Conservation (phyloP, 768 basidiomycete species). For the Kwoniella heveanensis region DNA sequence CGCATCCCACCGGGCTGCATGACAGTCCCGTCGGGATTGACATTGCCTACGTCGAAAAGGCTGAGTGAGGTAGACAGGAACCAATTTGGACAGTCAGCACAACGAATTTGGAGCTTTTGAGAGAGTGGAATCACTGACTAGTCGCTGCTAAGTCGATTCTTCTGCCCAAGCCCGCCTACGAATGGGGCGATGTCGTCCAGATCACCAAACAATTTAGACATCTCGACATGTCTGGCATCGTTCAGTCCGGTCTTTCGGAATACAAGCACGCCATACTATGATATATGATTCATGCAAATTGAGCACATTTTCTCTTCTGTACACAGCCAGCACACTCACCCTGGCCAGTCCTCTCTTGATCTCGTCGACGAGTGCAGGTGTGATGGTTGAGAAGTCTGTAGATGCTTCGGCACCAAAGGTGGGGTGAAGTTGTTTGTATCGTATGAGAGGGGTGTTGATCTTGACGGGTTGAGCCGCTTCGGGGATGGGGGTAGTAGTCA, state of each 20-base stretch:
- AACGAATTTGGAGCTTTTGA: neutral
- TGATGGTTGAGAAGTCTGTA: slow-evolving; percentile 22
- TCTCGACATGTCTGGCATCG: slow-evolving; percentile 29
- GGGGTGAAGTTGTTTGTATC: slow-evolving; percentile 14
- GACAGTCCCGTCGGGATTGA: slow-evolving; percentile 29
- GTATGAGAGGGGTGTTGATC: slow-evolving; percentile 1
- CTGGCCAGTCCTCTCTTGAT: slow-evolving; percentile 39
- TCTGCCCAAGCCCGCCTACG: slow-evolving; percentile 25
- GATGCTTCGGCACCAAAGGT: slow-evolving; percentile 29
- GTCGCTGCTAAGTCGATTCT: slow-evolving; percentile 27
- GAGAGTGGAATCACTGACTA: slow-evolving; percentile 12
- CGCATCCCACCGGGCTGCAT: slow-evolving; percentile 20
- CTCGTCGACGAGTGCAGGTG: slow-evolving; percentile 30
- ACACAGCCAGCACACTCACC: slow-evolving; percentile 8
- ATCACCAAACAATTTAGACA: slow-evolving; percentile 30
- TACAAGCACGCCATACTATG: slow-evolving; percentile 27
- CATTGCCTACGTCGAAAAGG: slow-evolving; percentile 32
- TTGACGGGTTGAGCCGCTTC: slow-evolving; percentile 2
- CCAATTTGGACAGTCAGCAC: neutral
- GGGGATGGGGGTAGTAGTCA: slow-evolving; percentile 5
- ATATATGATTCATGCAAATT: neutral
- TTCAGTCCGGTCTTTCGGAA: slow-evolving; percentile 27
- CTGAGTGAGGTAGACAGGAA: slow-evolving; percentile 5
- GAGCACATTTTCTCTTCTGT: neutral
- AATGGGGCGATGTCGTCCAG: slow-evolving; percentile 28